These are phyloP conservation scores for Phaffomyces antillensis DNA, from an alignment of 805 yeast genomes.

Conservation along the genomic window DNA sequence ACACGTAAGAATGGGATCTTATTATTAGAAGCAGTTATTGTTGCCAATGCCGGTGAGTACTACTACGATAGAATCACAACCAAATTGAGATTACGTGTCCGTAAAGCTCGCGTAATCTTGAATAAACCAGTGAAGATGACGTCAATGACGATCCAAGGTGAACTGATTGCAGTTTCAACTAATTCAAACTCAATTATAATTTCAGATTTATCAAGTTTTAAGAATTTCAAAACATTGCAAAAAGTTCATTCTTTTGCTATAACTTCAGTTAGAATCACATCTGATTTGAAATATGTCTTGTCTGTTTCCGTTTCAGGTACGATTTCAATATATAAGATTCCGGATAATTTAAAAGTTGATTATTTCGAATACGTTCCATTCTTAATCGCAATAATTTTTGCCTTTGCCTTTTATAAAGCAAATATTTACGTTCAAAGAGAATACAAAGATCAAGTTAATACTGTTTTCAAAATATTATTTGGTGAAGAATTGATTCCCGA, in stretches of 20 bases:
- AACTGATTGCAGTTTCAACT: slow-evolving; percentile 35
- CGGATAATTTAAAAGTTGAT: slow-evolving; percentile 32
- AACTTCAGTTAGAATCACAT: slow-evolving; percentile 60
- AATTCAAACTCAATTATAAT: slow-evolving; percentile 60
- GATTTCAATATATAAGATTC: slow-evolving; percentile 55
- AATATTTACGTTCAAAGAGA: slow-evolving; percentile 11
- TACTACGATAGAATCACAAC: background rate
- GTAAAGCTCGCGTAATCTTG: slow-evolving; percentile 36
- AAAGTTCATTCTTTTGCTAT: slow-evolving; percentile 77
- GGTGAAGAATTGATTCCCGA: slow-evolving; percentile 6
- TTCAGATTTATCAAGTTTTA: slow-evolving; percentile 45
- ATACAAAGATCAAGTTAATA: slow-evolving; percentile 10
- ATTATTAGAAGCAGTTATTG: slow-evolving; percentile 23
- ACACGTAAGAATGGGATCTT: slow-evolving; percentile 35
- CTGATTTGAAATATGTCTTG: slow-evolving; percentile 2
- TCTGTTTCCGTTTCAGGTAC: slow-evolving; percentile 59
- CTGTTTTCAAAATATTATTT: slow-evolving; percentile 7
- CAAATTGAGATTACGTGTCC: slow-evolving; percentile 20
- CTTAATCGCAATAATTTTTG: slow-evolving; percentile 5
- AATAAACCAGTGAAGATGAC: slow-evolving; percentile 40
- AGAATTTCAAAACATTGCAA: slow-evolving; percentile 40
- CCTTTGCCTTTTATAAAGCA: slow-evolving; percentile 4
- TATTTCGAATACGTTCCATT: slow-evolving; percentile 9
- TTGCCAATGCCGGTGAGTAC: slow-evolving; percentile 3
- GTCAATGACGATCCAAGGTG: slow-evolving; percentile 16